Evolutionary conservation across 352 stramenopile genomes (phyloP).

Genomic region (Globisporangium acanthophoron): DNA sequence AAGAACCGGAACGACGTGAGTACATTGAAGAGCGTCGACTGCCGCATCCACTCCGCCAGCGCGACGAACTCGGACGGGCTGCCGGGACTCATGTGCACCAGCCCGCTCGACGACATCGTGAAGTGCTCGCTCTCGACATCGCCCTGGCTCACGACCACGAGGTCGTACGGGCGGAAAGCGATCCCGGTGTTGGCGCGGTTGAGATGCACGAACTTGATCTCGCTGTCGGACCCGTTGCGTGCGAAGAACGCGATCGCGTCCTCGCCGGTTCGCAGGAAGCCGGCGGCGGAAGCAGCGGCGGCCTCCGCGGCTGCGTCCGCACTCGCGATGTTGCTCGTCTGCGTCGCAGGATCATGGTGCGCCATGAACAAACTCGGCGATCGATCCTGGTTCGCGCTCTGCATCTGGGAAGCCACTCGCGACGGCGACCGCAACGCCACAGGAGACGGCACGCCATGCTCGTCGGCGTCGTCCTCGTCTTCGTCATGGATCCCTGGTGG

Average conservation of each 20-base stretch:
- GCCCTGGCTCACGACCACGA: slow-evolving; percentile 80
- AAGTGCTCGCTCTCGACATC: slow-evolving; percentile 87
- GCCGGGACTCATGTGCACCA: slow-evolving; percentile 66
- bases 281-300: slow-evolving; percentile 40
- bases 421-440: slow-evolving; percentile 9
- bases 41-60: slow-evolving; percentile 92
- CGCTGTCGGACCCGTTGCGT: slow-evolving; percentile 84
- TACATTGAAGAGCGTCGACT: slow-evolving; percentile 93
- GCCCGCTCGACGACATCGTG: slow-evolving; percentile 86
- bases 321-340: slow-evolving; percentile 23
- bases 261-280: slow-evolving; percentile 75
- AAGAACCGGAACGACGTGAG: slow-evolving; percentile 93
- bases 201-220: slow-evolving; percentile 94
- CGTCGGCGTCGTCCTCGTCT: slow-evolving; percentile 5
- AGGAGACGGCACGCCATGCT: not conserved
- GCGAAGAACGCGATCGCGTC: slow-evolving; percentile 94
- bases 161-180: slow-evolving; percentile 89
- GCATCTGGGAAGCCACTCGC: not conserved
- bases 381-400: slow-evolving; percentile 18
- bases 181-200: slow-evolving; percentile 70
- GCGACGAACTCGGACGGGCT: slow-evolving; percentile 91
- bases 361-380: slow-evolving; percentile 43
- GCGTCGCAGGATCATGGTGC: slow-evolving; percentile 40
- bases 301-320: slow-evolving; percentile 43
- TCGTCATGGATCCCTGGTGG: slow-evolving; percentile 7